Evolutionary conservation across 2,329 filamentous ascomycete species (phyloP), one percentile per base, ranked within the genome.

Genomic region (Beauveria australis): DNA sequence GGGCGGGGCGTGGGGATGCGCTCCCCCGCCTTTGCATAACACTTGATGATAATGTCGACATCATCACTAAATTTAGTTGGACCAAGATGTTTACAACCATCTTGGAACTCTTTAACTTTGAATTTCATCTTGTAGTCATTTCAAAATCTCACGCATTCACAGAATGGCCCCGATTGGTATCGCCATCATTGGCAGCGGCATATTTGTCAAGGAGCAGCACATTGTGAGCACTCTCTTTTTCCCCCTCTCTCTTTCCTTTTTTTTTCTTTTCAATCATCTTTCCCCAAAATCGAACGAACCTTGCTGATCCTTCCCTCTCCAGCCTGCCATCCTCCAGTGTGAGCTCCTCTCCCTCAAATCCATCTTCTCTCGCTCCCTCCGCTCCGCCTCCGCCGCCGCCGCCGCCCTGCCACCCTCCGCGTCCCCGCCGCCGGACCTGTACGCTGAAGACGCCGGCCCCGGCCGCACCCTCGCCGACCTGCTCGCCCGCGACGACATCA

Each of bases 321-420:
- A 76, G 73, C 87, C 87, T 14, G 87, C 86, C 49, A 80, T 89
- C 57, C 74, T 81, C 65, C 78, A 80, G 30, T 77, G 74, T 59
- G 69, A 77, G 9, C 59, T 68, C 43, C 73, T 89, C 12, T 71
- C 73, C 14, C 78, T 90, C 64, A 87, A 84, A 72, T 85, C 85
- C 24, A 77, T 88, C 64, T 90, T 86, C 73, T 88, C 85, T 3
- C 82, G 86, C 57, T 83, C 83, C 12, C 76, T 82, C 55, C 72
- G 76, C 19, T 85, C 85, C 0, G 85, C 84, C n/a, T 68, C 80
- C 64, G 71, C 69, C 16, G 73, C 79, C 3, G 73, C 74, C 18
- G 69, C 72, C 12, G 33, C 12, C 12, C 33, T 37, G 2, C 74
- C 78, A 22, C 71, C 76, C 22, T 69, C 69, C 64, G 55, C 66